Evolutionary conservation across 305 asterid species (phyloP).

Genomic region (Fraxinus latifolia): DNA sequence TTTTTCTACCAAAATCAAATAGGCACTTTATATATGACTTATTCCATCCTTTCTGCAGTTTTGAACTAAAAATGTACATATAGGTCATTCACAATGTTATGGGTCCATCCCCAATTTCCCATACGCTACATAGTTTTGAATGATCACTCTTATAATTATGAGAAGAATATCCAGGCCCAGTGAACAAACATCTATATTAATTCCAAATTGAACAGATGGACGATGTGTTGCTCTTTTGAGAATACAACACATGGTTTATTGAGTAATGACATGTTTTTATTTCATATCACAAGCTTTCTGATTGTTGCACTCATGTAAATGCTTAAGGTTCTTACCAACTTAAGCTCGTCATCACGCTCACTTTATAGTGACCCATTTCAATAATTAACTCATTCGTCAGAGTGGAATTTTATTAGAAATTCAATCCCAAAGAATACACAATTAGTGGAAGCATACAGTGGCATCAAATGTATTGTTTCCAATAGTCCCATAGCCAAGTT

Average conservation of each 20-base stretch:
- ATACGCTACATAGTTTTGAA: not conserved
- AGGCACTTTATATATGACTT: not conserved
- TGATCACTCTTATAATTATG: not conserved
- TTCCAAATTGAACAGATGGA: constrained; percentile 5
- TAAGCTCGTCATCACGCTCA: not conserved
- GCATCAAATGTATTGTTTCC: not conserved
- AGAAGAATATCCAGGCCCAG: not conserved
- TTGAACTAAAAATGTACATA: not conserved
- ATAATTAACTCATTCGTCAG: not conserved
- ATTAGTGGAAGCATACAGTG: not conserved
- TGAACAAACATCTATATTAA: not conserved
- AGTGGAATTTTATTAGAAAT: not conserved
- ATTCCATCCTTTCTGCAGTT: not conserved
- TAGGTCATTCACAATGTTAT: not conserved
- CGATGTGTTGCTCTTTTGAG: not conserved
- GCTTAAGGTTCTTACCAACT: not conserved
- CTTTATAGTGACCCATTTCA: not conserved
- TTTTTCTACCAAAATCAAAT: no score
- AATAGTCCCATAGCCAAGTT: not conserved
- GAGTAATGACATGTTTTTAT: not conserved
- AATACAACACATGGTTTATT: not conserved
- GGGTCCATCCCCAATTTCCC: not conserved
- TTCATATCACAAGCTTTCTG: not conserved
- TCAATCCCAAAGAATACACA: not conserved
- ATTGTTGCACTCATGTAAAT: not conserved